Evolutionary conservation across 352 stramenopile genomes (phyloP).

Genomic region (Halophytophthora batemanensis): DNA sequence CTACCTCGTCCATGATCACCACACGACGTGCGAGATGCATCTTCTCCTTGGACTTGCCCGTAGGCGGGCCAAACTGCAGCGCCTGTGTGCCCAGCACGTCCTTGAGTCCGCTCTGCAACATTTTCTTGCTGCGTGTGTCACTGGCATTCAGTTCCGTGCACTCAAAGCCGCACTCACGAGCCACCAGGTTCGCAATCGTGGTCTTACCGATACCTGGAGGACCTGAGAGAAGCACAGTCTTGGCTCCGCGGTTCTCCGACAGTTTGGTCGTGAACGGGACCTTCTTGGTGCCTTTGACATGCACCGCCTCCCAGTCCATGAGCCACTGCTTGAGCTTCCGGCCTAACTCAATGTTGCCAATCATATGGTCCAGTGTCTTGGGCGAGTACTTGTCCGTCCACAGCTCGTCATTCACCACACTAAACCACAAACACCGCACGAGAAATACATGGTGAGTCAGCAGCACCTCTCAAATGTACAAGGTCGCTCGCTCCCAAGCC

Average conservation of each 20-base stretch:
- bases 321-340: conserved; percentile 88
- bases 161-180: conserved; percentile 90
- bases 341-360: conserved; percentile 91
- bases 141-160: conserved; percentile 97
- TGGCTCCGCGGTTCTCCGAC: conserved; percentile 88
- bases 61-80: conserved; percentile 70
- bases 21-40: conserved; percentile 84
- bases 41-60: conserved; percentile 38
- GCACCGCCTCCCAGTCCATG: conserved; percentile 73
- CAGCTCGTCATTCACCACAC: conserved; percentile 60
- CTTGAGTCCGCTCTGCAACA: conserved; percentile 87
- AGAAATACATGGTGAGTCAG: not conserved
- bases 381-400: conserved; percentile 98
- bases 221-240: conserved; percentile 95
- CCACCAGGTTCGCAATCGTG: conserved; percentile 93
- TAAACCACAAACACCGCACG: conserved; percentile 4
- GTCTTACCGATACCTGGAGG: conserved; percentile 97
- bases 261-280: conserved; percentile 69
- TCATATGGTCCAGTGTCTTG: conserved; percentile 87
- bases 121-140: conserved; percentile 97
- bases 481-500: not conserved
- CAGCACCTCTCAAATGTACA: not conserved
- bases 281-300: conserved; percentile 84
- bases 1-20: conserved; percentile 99
- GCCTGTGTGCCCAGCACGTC: conserved; percentile 93